Evolutionary conservation across 495 filamentous ascomycete species (phyloP).

Genomic region (Talaromyces adpressus): DNA sequence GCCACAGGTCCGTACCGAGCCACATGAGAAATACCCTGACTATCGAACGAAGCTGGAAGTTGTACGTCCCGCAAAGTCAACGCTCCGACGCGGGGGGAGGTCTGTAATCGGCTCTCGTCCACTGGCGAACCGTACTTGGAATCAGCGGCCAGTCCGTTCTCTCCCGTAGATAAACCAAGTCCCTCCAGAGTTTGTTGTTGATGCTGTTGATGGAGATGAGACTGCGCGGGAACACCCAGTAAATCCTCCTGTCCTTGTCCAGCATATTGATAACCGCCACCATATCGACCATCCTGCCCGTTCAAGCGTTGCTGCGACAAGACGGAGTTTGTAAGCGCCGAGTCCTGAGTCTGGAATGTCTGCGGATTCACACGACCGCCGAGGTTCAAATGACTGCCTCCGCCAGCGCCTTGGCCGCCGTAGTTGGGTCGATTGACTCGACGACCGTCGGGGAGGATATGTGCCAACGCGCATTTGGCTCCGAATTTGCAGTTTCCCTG

Average conservation of each 20-base stretch:
- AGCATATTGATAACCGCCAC: slow-evolving; percentile 21
- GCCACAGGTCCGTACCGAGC: slow-evolving; percentile 88
- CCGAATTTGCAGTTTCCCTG: slow-evolving; percentile 98
- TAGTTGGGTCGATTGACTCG: slow-evolving; percentile 65
- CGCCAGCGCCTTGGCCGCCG: slow-evolving; percentile 22
- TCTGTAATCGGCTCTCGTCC: slow-evolving; percentile 61
- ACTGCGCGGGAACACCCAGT: slow-evolving; percentile 29
- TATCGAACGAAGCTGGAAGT: slow-evolving; percentile 92
- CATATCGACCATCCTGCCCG: slow-evolving; percentile 37
- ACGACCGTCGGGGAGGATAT: slow-evolving; percentile 89
- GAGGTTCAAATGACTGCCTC: slow-evolving; percentile 54
- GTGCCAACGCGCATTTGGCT: slow-evolving; percentile 90
- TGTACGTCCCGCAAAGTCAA: slow-evolving; percentile 89
- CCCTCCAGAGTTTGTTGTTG: slow-evolving; percentile 34
- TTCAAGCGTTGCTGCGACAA: slow-evolving; percentile 61
- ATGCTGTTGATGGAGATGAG: slow-evolving; percentile 25
- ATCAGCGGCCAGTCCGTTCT: slow-evolving; percentile 71
- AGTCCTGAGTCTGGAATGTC: slow-evolving; percentile 56
- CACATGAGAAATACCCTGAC: slow-evolving; percentile 86
- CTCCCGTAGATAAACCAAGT: slow-evolving; percentile 58
- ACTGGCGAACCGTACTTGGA: slow-evolving; percentile 86
- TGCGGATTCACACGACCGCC: slow-evolving; percentile 68
- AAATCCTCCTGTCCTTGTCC: slow-evolving; percentile 30
- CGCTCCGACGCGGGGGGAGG: slow-evolving; percentile 52
- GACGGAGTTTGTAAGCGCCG: slow-evolving; percentile 76